phyloP scores from a whole-genome alignment of 805 yeast genomes.

The Lipomyces sp. region DNA sequence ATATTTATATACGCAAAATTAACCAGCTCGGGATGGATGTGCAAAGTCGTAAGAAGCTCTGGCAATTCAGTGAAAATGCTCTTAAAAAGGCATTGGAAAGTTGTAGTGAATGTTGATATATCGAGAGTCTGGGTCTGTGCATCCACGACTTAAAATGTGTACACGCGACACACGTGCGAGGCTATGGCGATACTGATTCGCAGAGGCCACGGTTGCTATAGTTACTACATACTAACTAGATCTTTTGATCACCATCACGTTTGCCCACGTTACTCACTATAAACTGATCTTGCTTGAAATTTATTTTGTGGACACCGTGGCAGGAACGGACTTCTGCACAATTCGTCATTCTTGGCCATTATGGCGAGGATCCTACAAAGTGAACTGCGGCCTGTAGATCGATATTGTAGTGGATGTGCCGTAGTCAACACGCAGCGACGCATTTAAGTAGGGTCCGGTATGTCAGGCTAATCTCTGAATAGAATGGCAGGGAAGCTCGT shows the following conservation, averaged over 20 bases:
- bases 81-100: constrained; percentile 20
- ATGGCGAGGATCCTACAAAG: not conserved
- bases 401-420: too few relatives aligned
- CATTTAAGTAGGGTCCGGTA: not conserved
- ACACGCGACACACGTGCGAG: not conserved
- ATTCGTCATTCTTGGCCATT: not conserved
- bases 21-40: constrained; percentile 20
- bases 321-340: not conserved
- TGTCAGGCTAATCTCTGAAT: not conserved
- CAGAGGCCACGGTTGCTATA: too few relatives aligned
- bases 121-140: not conserved
- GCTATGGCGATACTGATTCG: not conserved
- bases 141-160: not conserved
- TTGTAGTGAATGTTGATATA: too few relatives aligned
- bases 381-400: too few relatives aligned
- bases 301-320: not conserved
- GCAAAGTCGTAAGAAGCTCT: constrained; percentile 22
- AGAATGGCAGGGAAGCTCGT: not conserved
- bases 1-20: constrained; percentile 20
- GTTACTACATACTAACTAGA: too few relatives aligned
- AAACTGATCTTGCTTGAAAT: not conserved
- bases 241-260: too few relatives aligned
- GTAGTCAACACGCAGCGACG: not conserved
- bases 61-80: constrained; percentile 34
- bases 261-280: not conserved